A percentile compares a stretch with the other conserved stretches of the same genome.
These are phyloP conservation scores for Xylariaceae sp. DNA, from an alignment of 2,329 filamentous ascomycete genomes.

Conservation along the genomic window DNA sequence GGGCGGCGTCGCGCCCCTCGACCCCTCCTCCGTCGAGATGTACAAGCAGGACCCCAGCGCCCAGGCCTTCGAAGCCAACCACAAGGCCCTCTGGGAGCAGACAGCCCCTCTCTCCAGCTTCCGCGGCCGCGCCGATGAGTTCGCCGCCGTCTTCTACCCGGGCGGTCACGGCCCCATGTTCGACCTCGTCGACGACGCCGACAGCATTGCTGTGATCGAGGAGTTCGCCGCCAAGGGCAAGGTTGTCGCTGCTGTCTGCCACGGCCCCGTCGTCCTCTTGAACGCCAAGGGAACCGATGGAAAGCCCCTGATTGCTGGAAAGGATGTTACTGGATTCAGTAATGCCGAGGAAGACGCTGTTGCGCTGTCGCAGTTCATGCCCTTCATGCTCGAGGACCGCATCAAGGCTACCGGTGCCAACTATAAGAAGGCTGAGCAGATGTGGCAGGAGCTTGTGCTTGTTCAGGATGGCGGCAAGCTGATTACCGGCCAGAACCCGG, in stretches of 20 bases:
- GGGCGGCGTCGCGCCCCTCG: constrained; percentile 57
- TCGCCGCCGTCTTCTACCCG: constrained; percentile 56
- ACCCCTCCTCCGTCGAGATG: constrained; percentile 51
- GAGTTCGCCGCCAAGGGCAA: constrained; percentile 59
- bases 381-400: constrained; percentile 57
- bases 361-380: constrained; percentile 40
- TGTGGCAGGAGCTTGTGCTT: constrained; percentile 45
- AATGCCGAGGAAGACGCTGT: constrained; percentile 50
- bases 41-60: constrained; percentile 51
- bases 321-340: constrained; percentile 55
- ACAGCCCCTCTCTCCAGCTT: constrained; percentile 55
- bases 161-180: constrained; percentile 62
- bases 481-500: constrained; percentile 56
- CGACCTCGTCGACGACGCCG: constrained; percentile 54
- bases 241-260: constrained; percentile 62
- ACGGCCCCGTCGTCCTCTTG: constrained; percentile 59
- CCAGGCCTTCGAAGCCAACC: constrained; percentile 49
- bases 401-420: constrained; percentile 47
- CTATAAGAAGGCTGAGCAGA: constrained; percentile 51
- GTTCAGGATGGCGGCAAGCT: constrained; percentile 43
- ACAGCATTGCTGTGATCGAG: constrained; percentile 54
- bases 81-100: constrained; percentile 57
- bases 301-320: constrained; percentile 49
- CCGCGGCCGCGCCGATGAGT: constrained; percentile 51
- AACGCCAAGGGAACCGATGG: constrained; percentile 46